Base-by-base conservation (phyloP, 495 filamentous ascomycete species). In the Chaetomium cochliodes region DNA sequence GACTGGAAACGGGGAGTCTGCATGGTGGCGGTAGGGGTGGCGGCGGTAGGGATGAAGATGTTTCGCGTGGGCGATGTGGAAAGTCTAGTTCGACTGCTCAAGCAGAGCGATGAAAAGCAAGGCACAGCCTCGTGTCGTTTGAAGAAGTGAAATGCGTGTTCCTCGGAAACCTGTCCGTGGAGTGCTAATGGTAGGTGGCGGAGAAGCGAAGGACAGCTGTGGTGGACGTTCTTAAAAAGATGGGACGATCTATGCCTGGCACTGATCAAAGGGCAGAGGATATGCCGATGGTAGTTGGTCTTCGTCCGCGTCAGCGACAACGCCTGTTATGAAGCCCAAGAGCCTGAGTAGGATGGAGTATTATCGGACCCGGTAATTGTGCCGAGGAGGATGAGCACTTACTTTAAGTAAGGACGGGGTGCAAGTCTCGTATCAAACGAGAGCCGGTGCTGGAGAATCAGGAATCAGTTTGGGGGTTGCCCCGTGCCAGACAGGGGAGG, bases 1-100 rank as follows among this genome's bases (percentile, higher is more conserved):
- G 72, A 69, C 60, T 82, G 82, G 76, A 84, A 81, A 65, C 82
- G 81, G 22, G 79, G 72, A 20, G 72, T 65, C 60, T 78, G 77
- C 80, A 82, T 82, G 28, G 66, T 78, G 39, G 20, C 52, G 47
- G 53, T 42, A 44, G 39, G 20, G 59, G 57, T 57, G 47, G 66
- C 78, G 39, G 20, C 52, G 47, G 53, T 42, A 44, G 39, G 20
- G 59, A 60, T 57, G 47, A 62, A 55, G 49, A 8, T 52, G 28
- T 18, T 52, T 52, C n/a, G 58, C 11, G n/a, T 16, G 58, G 46
- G 58, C n/a, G 59, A n/a, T 46, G 42, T 56, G 15, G 62, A 12
- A 55, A 53, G 50, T 59, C 39, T 46, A 44, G 52, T 58, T 37
- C 58, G 16, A 42, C 50, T 28, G 49, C 47, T n/a, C 12, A 55